phyloP scores from a whole-genome alignment of 2,329 filamentous ascomycete species.

The Saccharata proteae region DNA sequence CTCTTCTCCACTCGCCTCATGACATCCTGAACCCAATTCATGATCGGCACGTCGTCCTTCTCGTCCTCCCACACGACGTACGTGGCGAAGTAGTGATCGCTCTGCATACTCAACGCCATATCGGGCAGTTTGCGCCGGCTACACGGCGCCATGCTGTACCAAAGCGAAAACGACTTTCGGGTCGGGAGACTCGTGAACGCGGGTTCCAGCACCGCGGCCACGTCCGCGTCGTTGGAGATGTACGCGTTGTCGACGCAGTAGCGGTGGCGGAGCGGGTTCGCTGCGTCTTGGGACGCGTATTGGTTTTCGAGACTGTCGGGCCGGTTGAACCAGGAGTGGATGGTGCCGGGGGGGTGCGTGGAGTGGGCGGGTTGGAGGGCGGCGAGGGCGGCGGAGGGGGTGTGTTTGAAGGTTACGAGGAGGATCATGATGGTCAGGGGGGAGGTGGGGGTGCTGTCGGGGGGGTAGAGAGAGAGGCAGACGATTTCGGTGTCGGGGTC shows the following conservation, averaged over 20 bases:
- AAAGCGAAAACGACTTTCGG: slow-evolving; percentile 6
- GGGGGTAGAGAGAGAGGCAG: slow-evolving; percentile 21
- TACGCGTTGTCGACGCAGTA: slow-evolving; percentile 42
- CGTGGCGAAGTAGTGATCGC: slow-evolving; percentile 44
- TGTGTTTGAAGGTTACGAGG: slow-evolving; percentile 31
- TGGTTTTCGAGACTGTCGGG: slow-evolving; percentile 30
- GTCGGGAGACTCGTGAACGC: slow-evolving; percentile 5
- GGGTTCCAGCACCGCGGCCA: slow-evolving; percentile 31
- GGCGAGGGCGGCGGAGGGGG: slow-evolving; percentile 19
- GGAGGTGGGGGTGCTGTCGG: slow-evolving; percentile 18
- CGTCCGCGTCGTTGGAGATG: slow-evolving; percentile 35
- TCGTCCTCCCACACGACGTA: slow-evolving; percentile 40
- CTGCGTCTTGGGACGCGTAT: slow-evolving; percentile 31
- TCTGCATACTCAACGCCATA: slow-evolving; percentile 45
- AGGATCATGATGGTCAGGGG: slow-evolving; percentile 32
- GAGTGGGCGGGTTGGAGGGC: slow-evolving; percentile 29
- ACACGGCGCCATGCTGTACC: slow-evolving; percentile 22
- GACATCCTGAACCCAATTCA: slow-evolving; percentile 31
- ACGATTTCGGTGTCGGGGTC: slow-evolving; percentile 32
- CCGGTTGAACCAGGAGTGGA: slow-evolving; percentile 27
- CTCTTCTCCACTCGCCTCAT: slow-evolving; percentile 26
- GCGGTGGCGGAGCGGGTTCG: slow-evolving; percentile 38
- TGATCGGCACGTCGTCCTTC: slow-evolving; percentile 33
- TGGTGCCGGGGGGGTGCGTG: slow-evolving; percentile 24
- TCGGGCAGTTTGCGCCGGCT: slow-evolving; percentile 30